A percentile compares a stretch with the other conserved stretches of the same genome.
Evolutionary conservation across 805 yeast genomes (phyloP).

Genomic region (Metschnikowia gruessii): DNA sequence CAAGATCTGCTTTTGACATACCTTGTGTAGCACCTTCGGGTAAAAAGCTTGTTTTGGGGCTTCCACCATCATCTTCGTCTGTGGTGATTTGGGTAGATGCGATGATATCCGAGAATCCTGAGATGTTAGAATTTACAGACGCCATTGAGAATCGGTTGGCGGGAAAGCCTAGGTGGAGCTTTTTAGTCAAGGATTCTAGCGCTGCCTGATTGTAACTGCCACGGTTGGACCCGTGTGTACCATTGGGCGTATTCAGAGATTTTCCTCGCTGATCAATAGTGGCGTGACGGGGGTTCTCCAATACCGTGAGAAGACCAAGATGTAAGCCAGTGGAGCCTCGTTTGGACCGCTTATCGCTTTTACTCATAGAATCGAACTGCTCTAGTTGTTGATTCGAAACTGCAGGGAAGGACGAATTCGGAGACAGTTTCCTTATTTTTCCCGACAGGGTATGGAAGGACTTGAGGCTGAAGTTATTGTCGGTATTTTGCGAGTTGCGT

Average conservation of each 20-base stretch:
- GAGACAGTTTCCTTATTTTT: constrained; percentile 26
- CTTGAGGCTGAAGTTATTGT: constrained; percentile 24
- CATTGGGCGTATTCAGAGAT: neutral
- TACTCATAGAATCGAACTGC: constrained; percentile 1
- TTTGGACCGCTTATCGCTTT: constrained; percentile 25
- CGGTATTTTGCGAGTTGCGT: constrained; percentile 19
- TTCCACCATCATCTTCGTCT: constrained; percentile 24
- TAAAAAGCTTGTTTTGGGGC: constrained; percentile 2
- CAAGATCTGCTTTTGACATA: constrained; percentile 34
- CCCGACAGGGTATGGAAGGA: constrained; percentile 31
- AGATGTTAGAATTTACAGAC: constrained; percentile 47
- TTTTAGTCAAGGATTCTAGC: constrained; percentile 34
- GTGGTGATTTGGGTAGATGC: constrained; percentile 46
- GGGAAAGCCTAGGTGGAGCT: constrained; percentile 22
- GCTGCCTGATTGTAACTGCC: constrained; percentile 38
- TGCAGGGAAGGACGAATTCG: constrained; percentile 10
- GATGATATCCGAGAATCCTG: constrained; percentile 46
- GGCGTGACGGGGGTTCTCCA: constrained; percentile 28
- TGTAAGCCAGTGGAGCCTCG: constrained; percentile 38
- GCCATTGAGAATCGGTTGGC: constrained; percentile 55
- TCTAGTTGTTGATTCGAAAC: constrained; percentile 1
- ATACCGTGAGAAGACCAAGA: constrained; percentile 37
- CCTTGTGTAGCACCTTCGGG: constrained; percentile 6
- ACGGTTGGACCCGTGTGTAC: constrained; percentile 7
- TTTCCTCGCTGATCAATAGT: neutral